These are phyloP conservation scores for Apophysomyces variabilis DNA, from an alignment of 371 early-diverging fungal genomes.

Conservation along the genomic window DNA sequence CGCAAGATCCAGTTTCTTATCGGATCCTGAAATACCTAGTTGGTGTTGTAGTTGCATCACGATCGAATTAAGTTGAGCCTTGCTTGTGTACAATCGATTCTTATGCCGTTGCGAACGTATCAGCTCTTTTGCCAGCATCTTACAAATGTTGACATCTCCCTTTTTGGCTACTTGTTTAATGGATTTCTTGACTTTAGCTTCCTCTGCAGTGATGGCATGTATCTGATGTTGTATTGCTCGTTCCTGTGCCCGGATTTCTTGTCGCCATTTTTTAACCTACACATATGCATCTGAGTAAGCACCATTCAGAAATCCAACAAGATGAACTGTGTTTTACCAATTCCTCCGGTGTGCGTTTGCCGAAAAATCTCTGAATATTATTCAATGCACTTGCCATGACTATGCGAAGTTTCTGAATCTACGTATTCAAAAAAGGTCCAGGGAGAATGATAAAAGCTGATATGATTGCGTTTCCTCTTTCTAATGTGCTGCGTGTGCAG, in stretches of 20 bases:
- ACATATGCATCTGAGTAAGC: background rate
- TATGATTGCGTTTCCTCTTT: background rate
- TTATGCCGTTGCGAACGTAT: conserved; percentile 81
- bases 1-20: background rate
- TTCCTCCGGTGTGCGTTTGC: conserved; percentile 68
- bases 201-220: conserved; percentile 80
- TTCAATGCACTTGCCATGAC: conserved; percentile 40
- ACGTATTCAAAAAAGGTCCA: no score
- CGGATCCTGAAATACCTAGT: conserved; percentile 56
- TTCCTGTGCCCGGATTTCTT: conserved; percentile 81
- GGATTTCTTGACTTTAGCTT: conserved; percentile 76
- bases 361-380: conserved; percentile 64
- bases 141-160: conserved; percentile 79
- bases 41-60: conserved; percentile 91
- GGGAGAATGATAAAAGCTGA: no score
- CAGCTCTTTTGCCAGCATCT: conserved; percentile 84
- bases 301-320: background rate
- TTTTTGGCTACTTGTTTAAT: conserved; percentile 91
- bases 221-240: conserved; percentile 89
- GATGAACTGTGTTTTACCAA: conserved; percentile 41
- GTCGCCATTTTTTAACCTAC: conserved; percentile 91
- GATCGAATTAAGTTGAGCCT: conserved; percentile 93
- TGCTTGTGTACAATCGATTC: conserved; percentile 82
- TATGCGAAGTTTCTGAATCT: background rate
- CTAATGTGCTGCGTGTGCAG: no score